Evolutionary conservation across 345 rosid species (phyloP), one percentile per base, ranked within the genome.

Genomic region (Salix viminalis): DNA sequence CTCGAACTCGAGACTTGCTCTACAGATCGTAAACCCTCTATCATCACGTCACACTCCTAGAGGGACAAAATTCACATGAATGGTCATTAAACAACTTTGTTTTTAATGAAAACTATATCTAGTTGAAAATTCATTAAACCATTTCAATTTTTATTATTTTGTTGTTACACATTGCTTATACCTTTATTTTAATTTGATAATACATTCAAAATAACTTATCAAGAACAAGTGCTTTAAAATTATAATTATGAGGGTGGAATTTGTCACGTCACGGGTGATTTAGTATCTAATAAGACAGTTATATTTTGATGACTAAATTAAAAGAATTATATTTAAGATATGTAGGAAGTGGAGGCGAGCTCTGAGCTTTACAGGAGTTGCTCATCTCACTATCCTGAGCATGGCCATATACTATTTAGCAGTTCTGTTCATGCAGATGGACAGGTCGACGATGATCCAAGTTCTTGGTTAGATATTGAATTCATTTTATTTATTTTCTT

Each of bases 31-130:
- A 32, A 4, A 34, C 5, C 0, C 7, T 36, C 37, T 36, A 5
- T 7, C 1, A 36, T 5, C 6, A 34, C 6, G 1, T 5, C 36
- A 36, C 37, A 1, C 0, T 0, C 1, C 37, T 36, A 0, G 7
- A n/a, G 0, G 0, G 37, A 36, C 37, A 36, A 0, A 36, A 36
- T 36, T 1, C 7, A 5, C 7, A 1, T 36, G 37, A 36, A 36
- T 36, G 37, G 1, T 36, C 7, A 36, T 36, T 36, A 36, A 36
- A 36, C 37, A 36, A 36, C 37, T 36, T 5, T 36, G n/a, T 36
- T 36, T 36, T 36, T 5, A 36, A 36, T 36, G 7, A 36, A 36
- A 36, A 5, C 37, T 36, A 36, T 36, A 0, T 36, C 37, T 36
- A 36, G 37, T 36, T 36, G 37, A 36, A 36, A 36, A 36, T 36